A percentile compares a stretch with the other conserved stretches of the same genome.
Conservation (phyloP, 257 asterid genomes). For the Perilla frutescens region DNA sequence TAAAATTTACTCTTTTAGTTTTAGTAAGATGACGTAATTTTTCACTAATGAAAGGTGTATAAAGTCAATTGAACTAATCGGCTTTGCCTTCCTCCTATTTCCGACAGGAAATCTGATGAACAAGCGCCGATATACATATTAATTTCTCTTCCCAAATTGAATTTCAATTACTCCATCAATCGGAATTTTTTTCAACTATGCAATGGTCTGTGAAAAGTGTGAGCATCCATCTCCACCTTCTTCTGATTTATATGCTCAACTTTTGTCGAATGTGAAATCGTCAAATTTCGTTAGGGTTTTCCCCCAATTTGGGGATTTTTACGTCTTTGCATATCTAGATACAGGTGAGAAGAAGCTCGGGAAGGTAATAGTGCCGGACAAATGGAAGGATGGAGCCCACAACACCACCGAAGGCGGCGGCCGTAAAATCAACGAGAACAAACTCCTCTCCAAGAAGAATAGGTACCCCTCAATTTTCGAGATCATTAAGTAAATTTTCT, state of each 20-base stretch:
- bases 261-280: background rate
- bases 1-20: too few relatives aligned
- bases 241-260: background rate
- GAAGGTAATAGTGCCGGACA: constrained; percentile 96
- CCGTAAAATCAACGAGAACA: constrained; percentile 98
- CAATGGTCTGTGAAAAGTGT: constrained; percentile 94
- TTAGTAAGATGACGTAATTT: too few relatives aligned
- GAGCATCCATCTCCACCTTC: constrained; percentile 28
- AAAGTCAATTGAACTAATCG: background rate
- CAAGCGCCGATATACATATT: background rate
- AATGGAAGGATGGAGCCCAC: constrained; percentile 95
- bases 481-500: background rate
- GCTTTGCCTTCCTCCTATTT: background rate
- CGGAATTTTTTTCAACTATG: constrained; percentile 17
- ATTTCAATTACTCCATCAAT: constrained; percentile 11
- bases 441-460: constrained; percentile 87
- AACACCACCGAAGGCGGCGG: constrained; percentile 95
- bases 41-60: background rate
- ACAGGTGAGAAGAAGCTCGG: constrained; percentile 94
- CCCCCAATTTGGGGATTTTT: constrained; percentile 36
- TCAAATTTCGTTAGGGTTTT: constrained; percentile 48
- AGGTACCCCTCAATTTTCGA: constrained; percentile 46
- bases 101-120: background rate
- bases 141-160: background rate
- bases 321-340: background rate